Percentiles rank a stretch among this genome's conserved stretches.
Evolutionary conservation across 2,329 filamentous ascomycete species (phyloP).

Genomic region (Colletotrichum filicis): DNA sequence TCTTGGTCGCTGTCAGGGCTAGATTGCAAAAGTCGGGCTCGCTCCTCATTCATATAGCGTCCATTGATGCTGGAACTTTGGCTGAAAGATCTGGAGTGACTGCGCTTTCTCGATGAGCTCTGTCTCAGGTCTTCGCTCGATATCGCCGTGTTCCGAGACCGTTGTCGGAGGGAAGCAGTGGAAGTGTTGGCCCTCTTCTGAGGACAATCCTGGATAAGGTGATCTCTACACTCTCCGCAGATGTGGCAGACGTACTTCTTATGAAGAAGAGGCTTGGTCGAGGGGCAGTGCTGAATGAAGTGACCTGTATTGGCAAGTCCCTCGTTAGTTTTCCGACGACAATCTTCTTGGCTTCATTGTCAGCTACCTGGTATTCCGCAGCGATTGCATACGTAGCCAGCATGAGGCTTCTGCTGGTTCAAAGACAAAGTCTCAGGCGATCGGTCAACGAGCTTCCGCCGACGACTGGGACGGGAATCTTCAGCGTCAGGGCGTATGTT

Average conservation of each 20-base stretch:
- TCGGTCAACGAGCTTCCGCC: neutral
- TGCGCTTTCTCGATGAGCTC: neutral
- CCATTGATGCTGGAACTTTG: neutral
- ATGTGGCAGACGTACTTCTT: conserved; percentile 35
- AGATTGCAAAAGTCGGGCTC: conserved; percentile 8
- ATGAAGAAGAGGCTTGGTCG: conserved; percentile 2
- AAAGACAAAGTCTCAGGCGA: neutral
- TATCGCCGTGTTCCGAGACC: neutral
- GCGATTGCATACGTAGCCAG: conserved; percentile 27
- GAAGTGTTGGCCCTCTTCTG: neutral
- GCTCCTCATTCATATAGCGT: conserved; percentile 13
- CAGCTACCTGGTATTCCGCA: conserved; percentile 22
- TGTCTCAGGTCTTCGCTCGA: neutral
- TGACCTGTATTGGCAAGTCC: conserved; percentile 31
- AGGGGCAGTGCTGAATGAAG: conserved; percentile 34
- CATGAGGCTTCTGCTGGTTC: neutral
- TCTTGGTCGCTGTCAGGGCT: neutral
- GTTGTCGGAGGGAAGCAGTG: neutral
- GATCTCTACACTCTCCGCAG: conserved; percentile 33
- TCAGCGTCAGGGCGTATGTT: neutral
- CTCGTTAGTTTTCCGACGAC: neutral
- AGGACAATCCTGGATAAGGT: conserved; percentile 34
- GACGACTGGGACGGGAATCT: neutral
- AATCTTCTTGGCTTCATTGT: neutral
- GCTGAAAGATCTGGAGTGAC: neutral